These are phyloP conservation scores for Fusarium pseudonygamai DNA, from an alignment of 2,329 filamentous ascomycete genomes.

Conservation along the genomic window DNA sequence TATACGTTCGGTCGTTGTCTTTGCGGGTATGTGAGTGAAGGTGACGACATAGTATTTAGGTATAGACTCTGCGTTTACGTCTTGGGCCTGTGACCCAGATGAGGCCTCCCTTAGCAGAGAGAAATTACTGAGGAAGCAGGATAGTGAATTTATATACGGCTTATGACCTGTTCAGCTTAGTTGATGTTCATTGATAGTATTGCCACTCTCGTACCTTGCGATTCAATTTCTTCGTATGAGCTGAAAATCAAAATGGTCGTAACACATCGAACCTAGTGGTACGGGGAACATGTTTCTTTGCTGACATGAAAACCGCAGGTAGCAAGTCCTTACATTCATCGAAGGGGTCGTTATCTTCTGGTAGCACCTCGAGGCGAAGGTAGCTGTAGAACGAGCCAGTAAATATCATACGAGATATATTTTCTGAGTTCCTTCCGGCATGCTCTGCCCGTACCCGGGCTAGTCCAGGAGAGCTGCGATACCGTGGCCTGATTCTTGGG, in stretches of 20 bases:
- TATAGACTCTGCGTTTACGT: constrained; percentile 7
- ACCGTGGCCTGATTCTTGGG: too few relatives aligned
- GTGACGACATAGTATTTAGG: constrained; percentile 40
- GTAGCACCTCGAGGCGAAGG: too few relatives aligned
- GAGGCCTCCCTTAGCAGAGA: too few relatives aligned
- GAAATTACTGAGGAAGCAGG: background rate
- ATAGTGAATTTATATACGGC: background rate
- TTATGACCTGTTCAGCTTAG: background rate
- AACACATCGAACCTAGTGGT: background rate
- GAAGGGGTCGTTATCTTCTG: fast-evolving
- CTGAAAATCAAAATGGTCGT: too few relatives aligned
- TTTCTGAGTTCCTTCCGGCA: too few relatives aligned
- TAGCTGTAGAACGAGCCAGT: too few relatives aligned
- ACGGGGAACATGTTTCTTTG: too few relatives aligned
- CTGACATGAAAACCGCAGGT: too few relatives aligned
- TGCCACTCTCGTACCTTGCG: background rate
- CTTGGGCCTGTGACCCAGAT: background rate
- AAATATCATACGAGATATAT: too few relatives aligned
- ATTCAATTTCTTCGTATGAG: background rate
- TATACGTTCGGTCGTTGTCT: constrained; percentile 63
- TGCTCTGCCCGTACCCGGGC: too few relatives aligned
- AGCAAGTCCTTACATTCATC: too few relatives aligned
- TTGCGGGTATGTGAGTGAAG: constrained; percentile 50
- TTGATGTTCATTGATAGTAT: background rate
- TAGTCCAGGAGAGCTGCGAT: too few relatives aligned